Evolutionary conservation across 2,329 filamentous ascomycete species (phyloP).

Genomic region (Graphilbum fragrans): DNA sequence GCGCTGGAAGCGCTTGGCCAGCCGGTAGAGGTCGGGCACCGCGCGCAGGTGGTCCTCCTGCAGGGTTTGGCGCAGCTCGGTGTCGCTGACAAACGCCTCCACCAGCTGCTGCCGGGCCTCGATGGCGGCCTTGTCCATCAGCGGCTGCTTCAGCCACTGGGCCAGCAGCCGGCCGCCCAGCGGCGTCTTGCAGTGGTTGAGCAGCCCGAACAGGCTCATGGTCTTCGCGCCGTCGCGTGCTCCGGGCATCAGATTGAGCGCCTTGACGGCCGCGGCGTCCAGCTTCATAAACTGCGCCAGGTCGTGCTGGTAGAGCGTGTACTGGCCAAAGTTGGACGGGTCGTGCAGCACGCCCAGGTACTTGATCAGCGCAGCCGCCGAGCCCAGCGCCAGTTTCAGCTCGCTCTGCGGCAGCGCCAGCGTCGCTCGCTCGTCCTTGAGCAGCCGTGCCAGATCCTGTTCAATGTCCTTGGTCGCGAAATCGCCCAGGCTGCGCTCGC

Average conservation of each 20-base stretch:
- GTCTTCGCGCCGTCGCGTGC: conserved; percentile 89
- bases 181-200: conserved; percentile 97
- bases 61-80: conserved; percentile 86
- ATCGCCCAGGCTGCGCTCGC: conserved; percentile 63
- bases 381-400: conserved; percentile 89
- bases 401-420: conserved; percentile 79
- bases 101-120: conserved; percentile 87
- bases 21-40: conserved; percentile 84
- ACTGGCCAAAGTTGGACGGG: conserved; percentile 90
- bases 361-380: conserved; percentile 85
- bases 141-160: conserved; percentile 94
- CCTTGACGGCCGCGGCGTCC: conserved; percentile 85
- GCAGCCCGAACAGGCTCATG: conserved; percentile 87
- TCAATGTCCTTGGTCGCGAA: conserved; percentile 90
- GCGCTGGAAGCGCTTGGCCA: conserved; percentile 90
- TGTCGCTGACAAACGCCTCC: conserved; percentile 87
- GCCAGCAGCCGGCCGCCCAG: conserved; percentile 80
- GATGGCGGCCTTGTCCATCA: conserved; percentile 81
- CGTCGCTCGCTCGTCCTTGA: conserved; percentile 66
- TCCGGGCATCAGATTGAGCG: conserved; percentile 93
- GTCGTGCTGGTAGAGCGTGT: conserved; percentile 94
- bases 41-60: conserved; percentile 91
- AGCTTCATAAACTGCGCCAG: conserved; percentile 97
- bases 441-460: conserved; percentile 75
- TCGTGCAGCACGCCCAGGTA: conserved; percentile 88